These are phyloP conservation scores for Phialocephala subalpina DNA, from an alignment of 2,329 filamentous ascomycete species.

Conservation along the genomic window DNA sequence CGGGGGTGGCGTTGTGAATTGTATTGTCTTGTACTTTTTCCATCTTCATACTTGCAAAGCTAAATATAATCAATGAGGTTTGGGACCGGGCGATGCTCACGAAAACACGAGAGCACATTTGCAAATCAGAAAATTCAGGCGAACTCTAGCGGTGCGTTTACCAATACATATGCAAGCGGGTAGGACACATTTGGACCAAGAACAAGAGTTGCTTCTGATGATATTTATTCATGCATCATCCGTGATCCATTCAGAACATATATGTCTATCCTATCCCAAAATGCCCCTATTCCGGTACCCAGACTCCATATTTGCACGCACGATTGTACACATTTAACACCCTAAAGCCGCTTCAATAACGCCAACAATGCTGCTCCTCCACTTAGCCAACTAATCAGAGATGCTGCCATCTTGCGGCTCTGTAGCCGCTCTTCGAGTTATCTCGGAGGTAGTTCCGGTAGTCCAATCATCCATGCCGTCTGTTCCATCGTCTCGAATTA, in stretches of 20 bases:
- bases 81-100: neutral
- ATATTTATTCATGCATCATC: constrained; percentile 6
- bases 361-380: constrained; percentile 34
- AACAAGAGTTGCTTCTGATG: neutral
- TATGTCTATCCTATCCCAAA: constrained; percentile 13
- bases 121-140: constrained; percentile 1
- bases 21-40: constrained; percentile 12
- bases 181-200: neutral
- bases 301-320: constrained; percentile 15
- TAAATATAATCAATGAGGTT: constrained; percentile 18
- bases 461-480: constrained; percentile 68
- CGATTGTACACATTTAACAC: constrained; percentile 13
- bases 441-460: constrained; percentile 29
- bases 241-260: neutral
- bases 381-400: constrained; percentile 33
- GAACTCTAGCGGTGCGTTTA: neutral
- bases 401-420: constrained; percentile 34
- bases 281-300: constrained; percentile 7
- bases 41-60: constrained; percentile 6
- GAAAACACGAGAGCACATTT: neutral
- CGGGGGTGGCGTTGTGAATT: constrained; percentile 16
- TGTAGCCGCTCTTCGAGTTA: constrained; percentile 29
- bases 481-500: constrained; percentile 68
- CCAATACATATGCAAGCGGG: constrained; percentile 5
- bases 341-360: constrained; percentile 29